Evolutionary conservation across 2,329 filamentous ascomycete genomes (phyloP), one percentile per base, ranked within the genome.

Genomic region (Talaromyces sp.): DNA sequence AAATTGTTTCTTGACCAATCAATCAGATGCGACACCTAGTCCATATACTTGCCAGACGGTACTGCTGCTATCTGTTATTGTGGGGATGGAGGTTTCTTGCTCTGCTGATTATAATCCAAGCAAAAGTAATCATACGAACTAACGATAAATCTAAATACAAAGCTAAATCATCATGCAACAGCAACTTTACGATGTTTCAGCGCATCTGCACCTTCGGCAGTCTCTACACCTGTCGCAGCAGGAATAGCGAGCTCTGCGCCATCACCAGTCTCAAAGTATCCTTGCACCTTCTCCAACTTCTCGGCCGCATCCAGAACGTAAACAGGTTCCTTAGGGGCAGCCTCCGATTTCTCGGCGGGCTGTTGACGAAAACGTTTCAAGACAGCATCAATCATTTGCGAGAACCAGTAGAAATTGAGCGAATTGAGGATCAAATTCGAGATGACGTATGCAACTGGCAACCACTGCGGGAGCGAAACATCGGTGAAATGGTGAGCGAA

Each of bases 341-440:
- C 67, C 42, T 67, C 67, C 48, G 72, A 67, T 64, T 76, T 72
- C 35, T 63, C 59, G 44, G 68, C 64, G 9, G 70, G 66, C 12
- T 74, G 72, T 18, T 68, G 67, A 18, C 83, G 80, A 71, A 88
- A 88, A 54, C 86, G 79, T 72, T 85, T 87, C 66, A 84, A 76
- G 25, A 88, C 83, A 9, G 86, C 85, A 69, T 84, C 82, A 55
- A 88, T 84, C 86, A 88, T 88, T 77, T 87, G 87, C 64, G 80
- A 79, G 71, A 88, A 88, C 86, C 86, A 88, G 75, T 82, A 87
- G 72, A 84, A 83, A 69, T 88, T 88, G 61, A 88, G 72, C 25
- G 79, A 77, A 69, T 88, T 88, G 59, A 88, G 79, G n/a, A 81
- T 78, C 33, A 87, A 54, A 68, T 88, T 88, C 21, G 81, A 81